phyloP scores from a whole-genome alignment of 345 rosid species.

The Ceriops tagal region DNA sequence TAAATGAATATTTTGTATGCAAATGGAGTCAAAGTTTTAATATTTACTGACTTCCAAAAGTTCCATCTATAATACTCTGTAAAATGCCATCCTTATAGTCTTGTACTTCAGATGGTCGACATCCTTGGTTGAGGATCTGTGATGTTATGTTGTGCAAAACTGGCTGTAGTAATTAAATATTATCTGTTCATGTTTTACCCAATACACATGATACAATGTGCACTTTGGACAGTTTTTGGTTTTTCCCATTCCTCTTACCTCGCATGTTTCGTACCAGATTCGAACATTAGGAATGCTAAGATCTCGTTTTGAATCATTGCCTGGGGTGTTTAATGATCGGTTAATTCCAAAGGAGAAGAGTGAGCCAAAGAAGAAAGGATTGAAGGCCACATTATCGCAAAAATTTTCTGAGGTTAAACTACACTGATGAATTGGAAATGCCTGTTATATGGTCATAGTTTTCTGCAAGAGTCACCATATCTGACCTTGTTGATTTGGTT shows the following conservation, averaged over 20 bases:
- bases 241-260: slow-evolving; percentile 3
- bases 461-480: background rate
- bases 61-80: background rate
- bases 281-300: slow-evolving; percentile 98
- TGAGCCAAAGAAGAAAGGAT: slow-evolving; percentile 66
- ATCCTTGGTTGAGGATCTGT: no score
- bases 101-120: no score
- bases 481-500: slow-evolving; percentile 15
- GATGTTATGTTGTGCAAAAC: no score
- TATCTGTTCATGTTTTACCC: no score
- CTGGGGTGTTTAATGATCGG: slow-evolving; percentile 80
- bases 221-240: background rate
- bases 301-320: slow-evolving; percentile 86
- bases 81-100: background rate
- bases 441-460: background rate
- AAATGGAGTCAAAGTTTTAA: background rate
- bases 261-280: slow-evolving; percentile 49
- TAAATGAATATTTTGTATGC: background rate
- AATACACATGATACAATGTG: no score
- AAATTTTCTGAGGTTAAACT: slow-evolving; percentile 48
- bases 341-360: slow-evolving; percentile 69
- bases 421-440: background rate
- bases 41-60: background rate
- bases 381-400: slow-evolving; percentile 63
- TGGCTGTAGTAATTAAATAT: no score